phyloP scores from a whole-genome alignment of 164 flowering plant species.

The Chloranthus sessilifolius region DNA sequence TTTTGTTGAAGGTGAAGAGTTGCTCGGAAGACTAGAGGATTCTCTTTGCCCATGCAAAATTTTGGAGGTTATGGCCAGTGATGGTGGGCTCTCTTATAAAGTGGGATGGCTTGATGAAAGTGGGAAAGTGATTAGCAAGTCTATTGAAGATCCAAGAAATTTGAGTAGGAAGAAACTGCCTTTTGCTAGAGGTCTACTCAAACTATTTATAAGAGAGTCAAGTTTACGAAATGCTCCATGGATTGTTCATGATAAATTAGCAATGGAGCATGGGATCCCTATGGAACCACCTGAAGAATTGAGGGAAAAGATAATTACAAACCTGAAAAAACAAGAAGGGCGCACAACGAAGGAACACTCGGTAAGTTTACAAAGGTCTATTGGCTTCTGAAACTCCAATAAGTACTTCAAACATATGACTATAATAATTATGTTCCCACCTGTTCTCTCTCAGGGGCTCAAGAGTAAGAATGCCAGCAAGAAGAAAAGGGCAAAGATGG shows the following conservation, averaged over 20 bases:
- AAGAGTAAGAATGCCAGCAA: background rate
- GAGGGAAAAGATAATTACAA: slow-evolving; percentile 2
- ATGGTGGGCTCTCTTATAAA: slow-evolving; percentile 1
- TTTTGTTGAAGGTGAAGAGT: slow-evolving; percentile 18
- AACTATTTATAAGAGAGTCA: slow-evolving; percentile 10
- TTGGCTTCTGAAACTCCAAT: too few relatives aligned
- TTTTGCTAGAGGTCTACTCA: slow-evolving; percentile 11
- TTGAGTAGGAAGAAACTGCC: slow-evolving; percentile 12
- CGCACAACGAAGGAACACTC: background rate
- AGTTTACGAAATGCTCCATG: slow-evolving; percentile 12
- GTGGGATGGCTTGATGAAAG: slow-evolving; percentile 17
- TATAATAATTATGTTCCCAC: background rate
- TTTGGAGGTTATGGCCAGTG: slow-evolving; percentile 5
- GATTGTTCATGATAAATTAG: slow-evolving; percentile 7
- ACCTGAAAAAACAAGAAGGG: background rate
- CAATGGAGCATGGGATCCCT: slow-evolving; percentile 11
- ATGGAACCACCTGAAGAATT: slow-evolving; percentile 11
- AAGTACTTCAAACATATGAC: background rate
- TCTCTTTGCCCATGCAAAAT: slow-evolving; percentile 8
- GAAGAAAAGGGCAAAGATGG: slow-evolving; percentile 1
- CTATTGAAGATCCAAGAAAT: slow-evolving; percentile 8
- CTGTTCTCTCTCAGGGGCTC: slow-evolving; percentile 5
- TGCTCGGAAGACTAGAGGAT: slow-evolving; percentile 7
- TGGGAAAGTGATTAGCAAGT: slow-evolving; percentile 6
- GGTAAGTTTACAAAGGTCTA: slow-evolving; percentile 5